phyloP scores from a whole-genome alignment of 1,139 yeast species.

The Meyerozyma smithsonii region DNA sequence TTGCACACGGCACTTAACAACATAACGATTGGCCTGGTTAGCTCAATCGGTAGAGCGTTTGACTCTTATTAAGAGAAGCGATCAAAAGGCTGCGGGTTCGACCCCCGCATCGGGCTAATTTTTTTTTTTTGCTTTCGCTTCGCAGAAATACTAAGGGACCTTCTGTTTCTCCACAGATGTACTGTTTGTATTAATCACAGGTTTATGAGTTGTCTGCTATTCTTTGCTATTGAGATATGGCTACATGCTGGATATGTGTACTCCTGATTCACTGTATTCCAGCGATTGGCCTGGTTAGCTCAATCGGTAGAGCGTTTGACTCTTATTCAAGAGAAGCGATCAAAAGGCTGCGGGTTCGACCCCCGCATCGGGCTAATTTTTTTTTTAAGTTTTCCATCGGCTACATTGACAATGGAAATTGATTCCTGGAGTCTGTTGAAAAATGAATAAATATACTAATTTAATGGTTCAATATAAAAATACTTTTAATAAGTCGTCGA shows the following conservation, averaged over 20 bases:
- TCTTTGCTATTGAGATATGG: no score
- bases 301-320: slow-evolving; percentile 4
- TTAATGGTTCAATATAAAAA: background rate
- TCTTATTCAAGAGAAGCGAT: slow-evolving; percentile 6
- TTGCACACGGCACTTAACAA: background rate
- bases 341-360: slow-evolving; percentile 22
- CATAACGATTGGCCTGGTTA: slow-evolving; percentile 3
- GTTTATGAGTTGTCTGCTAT: no score
- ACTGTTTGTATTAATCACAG: no score
- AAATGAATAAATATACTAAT: background rate
- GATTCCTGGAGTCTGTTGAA: no score
- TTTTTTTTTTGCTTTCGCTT: no score
- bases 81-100: slow-evolving; percentile 22
- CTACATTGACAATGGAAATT: no score
- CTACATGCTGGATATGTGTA: no score
- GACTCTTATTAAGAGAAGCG: slow-evolving; percentile 2
- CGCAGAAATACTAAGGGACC: no score
- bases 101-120: slow-evolving; percentile 20
- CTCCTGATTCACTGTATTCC: no score
- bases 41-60: slow-evolving; percentile 4
- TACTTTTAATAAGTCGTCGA: background rate
- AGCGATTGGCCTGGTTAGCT: slow-evolving; percentile 3
- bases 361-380: slow-evolving; percentile 18
- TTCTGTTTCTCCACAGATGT: no score
- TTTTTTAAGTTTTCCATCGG: no score